Base-by-base conservation (phyloP, 495 filamentous ascomycete genomes). In the Aspergillus funiculosus region DNA sequence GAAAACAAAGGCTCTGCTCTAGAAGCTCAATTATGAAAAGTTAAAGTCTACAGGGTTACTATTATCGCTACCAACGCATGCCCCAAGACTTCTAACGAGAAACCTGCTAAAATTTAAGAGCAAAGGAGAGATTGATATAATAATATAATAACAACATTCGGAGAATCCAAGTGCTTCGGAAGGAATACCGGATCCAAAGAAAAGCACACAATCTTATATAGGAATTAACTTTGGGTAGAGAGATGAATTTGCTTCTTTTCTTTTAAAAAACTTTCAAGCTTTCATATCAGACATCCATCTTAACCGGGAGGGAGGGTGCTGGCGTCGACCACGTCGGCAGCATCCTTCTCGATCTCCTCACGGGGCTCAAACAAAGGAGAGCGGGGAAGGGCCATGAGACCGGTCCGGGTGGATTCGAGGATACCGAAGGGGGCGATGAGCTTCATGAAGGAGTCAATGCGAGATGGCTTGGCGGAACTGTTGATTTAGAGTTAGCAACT, bases 361-460 rank as follows among this genome's bases (percentile, higher is more conserved):
- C 72, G 77, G 9, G 78, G 77, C 38, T 78, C 81, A 46, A 85
- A 78, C 17, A 98, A 78, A 38, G 92, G 92, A 20, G 92, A 94
- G 27, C 92, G 85, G 28, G 92, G 91, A 45, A 98, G 77, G 14
- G 92, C 92, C 92, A 95, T 98, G 24, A 98, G 79, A 63, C 92
- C 83, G 13, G 92, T 96, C 38, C 92, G 77, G 26, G 91, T 87
- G 30, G 88, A 95, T 69, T 98, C 92, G 13, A 98, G 78, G 51
- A 98, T 89, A 57, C 92, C 92, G 64, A 97, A 98, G n/a, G 90
- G 90, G 37, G 79, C 76, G 57, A 98, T 81, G 45, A 98, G 78
- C 72, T 95, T 97, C 72, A 98, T 82, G 72, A 96, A 98, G 19
- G 89, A 92, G 64, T 97, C 91, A 60, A 98, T 94, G 68, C 92